These are phyloP conservation scores for Pilasporangium apinafurcum DNA, from an alignment of 352 stramenopile species.

Conservation along the genomic window DNA sequence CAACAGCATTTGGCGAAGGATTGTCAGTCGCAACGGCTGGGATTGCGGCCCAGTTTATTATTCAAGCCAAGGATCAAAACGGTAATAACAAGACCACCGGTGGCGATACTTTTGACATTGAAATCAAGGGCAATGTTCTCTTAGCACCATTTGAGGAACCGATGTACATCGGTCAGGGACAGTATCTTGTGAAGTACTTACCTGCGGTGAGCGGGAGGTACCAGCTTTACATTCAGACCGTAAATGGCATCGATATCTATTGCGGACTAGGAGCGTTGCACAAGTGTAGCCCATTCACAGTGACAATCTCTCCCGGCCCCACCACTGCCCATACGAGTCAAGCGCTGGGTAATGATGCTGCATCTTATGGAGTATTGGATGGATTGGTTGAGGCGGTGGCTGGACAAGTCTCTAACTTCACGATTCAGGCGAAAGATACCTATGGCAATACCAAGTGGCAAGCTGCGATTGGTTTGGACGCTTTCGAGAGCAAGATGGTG, in stretches of 20 bases:
- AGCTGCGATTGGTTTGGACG: conserved; percentile 34
- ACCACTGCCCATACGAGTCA: conserved; percentile 88
- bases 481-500: conserved; percentile 86
- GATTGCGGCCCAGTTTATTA: conserved; percentile 84
- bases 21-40: conserved; percentile 76
- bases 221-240: conserved; percentile 85
- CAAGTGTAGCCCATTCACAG: conserved; percentile 93
- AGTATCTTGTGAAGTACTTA: conserved; percentile 90
- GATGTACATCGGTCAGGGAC: conserved; percentile 86
- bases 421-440: conserved; percentile 94
- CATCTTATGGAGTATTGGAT: conserved; percentile 72
- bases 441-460: conserved; percentile 81
- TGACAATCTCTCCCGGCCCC: conserved; percentile 83
- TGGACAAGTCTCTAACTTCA: conserved; percentile 90
- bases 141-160: conserved; percentile 64
- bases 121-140: conserved; percentile 31
- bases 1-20: conserved; percentile 83
- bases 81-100: conserved; percentile 89
- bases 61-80: conserved; percentile 92
- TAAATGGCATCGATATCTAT: conserved; percentile 93
- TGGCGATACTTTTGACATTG: conserved; percentile 74
- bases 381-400: conserved; percentile 88
- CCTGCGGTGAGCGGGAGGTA: conserved; percentile 83
- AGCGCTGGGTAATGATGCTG: conserved; percentile 57
- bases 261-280: conserved; percentile 85